A percentile compares a stretch with the other conserved stretches of the same genome.
Evolutionary conservation across 2,329 filamentous ascomycete species (phyloP).

Genomic region (Aspergillus fumigatus): DNA sequence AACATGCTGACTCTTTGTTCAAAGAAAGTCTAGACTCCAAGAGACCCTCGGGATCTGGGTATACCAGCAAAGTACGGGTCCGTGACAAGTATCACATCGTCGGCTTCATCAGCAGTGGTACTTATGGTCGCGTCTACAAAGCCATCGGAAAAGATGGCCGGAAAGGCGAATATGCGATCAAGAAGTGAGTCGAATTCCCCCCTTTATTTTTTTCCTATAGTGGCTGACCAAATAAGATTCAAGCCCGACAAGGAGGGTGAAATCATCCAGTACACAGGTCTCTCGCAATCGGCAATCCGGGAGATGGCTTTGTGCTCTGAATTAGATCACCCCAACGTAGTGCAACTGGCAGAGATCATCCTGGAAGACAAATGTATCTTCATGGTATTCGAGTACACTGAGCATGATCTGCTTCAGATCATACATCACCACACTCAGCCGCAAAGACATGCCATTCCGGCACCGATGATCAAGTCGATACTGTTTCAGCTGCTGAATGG

Average conservation of each 20-base stretch:
- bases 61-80: conserved; percentile 74
- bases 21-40: conserved; percentile 35
- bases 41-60: conserved; percentile 46
- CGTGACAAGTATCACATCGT: conserved; percentile 93
- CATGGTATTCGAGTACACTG: conserved; percentile 98
- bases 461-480: conserved; percentile 84
- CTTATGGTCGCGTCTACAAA: conserved; percentile 97
- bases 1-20: conserved; percentile 20
- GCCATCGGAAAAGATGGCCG: conserved; percentile 71
- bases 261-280: conserved; percentile 88
- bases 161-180: conserved; percentile 89
- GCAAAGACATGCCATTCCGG: conserved; percentile 80
- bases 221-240: conserved; percentile 50
- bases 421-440: conserved; percentile 96
- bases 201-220: neutral
- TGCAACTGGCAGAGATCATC: conserved; percentile 89
- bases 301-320: conserved; percentile 98
- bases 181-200: conserved; percentile 60
- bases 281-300: conserved; percentile 92
- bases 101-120: conserved; percentile 96
- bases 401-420: conserved; percentile 95
- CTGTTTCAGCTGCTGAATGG: conserved; percentile 95
- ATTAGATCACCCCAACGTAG: conserved; percentile 81
- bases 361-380: conserved; percentile 98
- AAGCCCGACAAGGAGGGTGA: conserved; percentile 99